Conservation (phyloP, 2,329 filamentous ascomycete genomes). For the Beauveria pseudobassiana region DNA sequence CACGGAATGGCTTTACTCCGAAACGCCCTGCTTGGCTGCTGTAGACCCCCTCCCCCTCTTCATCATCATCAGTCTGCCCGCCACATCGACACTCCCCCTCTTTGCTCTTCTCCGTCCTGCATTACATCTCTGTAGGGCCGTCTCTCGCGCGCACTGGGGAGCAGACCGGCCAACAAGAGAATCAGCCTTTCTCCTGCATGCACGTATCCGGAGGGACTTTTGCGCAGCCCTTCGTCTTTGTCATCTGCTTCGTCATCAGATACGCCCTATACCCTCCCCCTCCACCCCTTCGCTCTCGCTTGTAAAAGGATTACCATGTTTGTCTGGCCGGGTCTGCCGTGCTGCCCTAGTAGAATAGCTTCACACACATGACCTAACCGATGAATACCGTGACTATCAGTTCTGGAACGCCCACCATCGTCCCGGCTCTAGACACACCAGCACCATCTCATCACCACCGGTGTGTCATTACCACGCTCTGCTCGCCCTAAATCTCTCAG, state of each 20-base stretch:
- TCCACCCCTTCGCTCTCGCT: not conserved
- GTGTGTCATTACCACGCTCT: not conserved
- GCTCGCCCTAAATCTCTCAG: slow-evolving; percentile 5
- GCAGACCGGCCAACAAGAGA: not conserved
- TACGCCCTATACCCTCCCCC: not conserved
- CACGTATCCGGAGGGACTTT: slow-evolving; percentile 2
- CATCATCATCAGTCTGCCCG: not conserved
- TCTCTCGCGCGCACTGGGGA: no score
- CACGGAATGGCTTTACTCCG: slow-evolving; percentile 1
- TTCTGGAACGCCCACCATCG: no score
- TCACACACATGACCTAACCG: no score
- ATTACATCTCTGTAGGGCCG: not conserved
- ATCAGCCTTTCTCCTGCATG: not conserved
- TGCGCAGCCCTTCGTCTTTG: not conserved
- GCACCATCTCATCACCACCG: not conserved
- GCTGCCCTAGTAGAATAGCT: no score
- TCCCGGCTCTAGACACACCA: no score
- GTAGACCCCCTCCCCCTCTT: not conserved
- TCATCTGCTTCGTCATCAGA: slow-evolving; percentile 6
- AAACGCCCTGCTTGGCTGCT: not conserved
- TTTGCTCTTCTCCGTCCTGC: not conserved
- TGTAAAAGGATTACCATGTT: not conserved
- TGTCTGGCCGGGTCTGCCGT: not conserved
- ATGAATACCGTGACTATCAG: no score
- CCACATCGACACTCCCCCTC: not conserved